Evolutionary conservation across 1,139 yeast species (phyloP).

Genomic region (Yamadazyma sp.): DNA sequence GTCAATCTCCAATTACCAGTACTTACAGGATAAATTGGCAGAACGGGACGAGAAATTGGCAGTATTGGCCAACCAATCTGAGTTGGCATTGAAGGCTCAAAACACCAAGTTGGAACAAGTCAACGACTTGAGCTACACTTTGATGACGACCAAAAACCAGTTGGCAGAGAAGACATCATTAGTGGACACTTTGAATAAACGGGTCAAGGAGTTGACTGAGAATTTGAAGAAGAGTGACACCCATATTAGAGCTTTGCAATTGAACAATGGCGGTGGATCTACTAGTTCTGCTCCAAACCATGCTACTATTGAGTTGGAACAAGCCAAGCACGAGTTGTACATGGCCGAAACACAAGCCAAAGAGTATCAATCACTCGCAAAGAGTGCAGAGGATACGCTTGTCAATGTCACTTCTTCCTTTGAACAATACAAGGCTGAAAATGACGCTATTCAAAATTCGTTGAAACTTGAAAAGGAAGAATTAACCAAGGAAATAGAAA

Average conservation of each 20-base stretch:
- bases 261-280: slow-evolving; percentile 9
- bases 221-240: slow-evolving; percentile 16
- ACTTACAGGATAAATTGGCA: slow-evolving; percentile 49
- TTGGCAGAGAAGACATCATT: slow-evolving; percentile 31
- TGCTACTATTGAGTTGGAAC: slow-evolving; percentile 28
- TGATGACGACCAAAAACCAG: slow-evolving; percentile 42
- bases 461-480: slow-evolving; percentile 24
- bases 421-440: slow-evolving; percentile 32
- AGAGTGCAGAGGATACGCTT: slow-evolving; percentile 43
- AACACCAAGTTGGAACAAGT: slow-evolving; percentile 66
- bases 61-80: slow-evolving; percentile 50
- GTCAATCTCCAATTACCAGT: slow-evolving; percentile 54
- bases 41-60: slow-evolving; percentile 51
- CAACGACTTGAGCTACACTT: slow-evolving; percentile 45
- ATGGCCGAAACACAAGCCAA: slow-evolving; percentile 39
- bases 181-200: slow-evolving; percentile 26
- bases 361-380: slow-evolving; percentile 40
- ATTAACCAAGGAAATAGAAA: slow-evolving; percentile 21
- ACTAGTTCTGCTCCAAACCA: slow-evolving; percentile 6
- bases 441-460: slow-evolving; percentile 13
- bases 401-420: slow-evolving; percentile 38
- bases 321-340: slow-evolving; percentile 35
- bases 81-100: slow-evolving; percentile 59
- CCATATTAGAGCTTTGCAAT: slow-evolving; percentile 16
- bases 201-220: slow-evolving; percentile 21